Conservation (phyloP, 352 stramenopile genomes). For the Globisporangium rhizosaccharum region DNA sequence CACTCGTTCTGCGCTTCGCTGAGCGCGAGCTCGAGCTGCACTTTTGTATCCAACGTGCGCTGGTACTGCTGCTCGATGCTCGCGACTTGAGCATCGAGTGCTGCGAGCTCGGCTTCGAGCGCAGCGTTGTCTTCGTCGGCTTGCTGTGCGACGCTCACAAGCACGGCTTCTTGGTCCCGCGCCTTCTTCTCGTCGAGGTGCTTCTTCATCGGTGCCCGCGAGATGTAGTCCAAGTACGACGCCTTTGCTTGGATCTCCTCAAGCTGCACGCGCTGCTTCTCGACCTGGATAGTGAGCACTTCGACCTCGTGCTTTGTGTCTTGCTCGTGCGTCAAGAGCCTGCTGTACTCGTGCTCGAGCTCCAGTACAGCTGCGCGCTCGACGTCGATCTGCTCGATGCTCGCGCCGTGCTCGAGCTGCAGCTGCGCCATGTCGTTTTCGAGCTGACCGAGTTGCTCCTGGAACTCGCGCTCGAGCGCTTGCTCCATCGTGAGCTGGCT, state of each 20-base stretch:
- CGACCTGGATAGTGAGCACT: conserved; percentile 27
- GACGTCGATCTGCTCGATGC: conserved; percentile 31
- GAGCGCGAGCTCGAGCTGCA: conserved; percentile 14
- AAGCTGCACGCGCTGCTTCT: conserved; percentile 31
- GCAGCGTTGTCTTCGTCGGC: conserved; percentile 33
- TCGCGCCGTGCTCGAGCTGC: conserved; percentile 20
- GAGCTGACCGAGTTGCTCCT: conserved; percentile 21
- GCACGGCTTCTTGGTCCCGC: conserved; percentile 36
- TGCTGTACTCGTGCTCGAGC: conserved; percentile 47
- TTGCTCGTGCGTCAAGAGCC: conserved; percentile 37
- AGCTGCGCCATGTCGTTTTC: conserved; percentile 30
- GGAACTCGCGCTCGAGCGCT: conserved; percentile 34
- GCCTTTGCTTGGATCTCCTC: conserved; percentile 43
- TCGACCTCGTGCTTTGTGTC: conserved; percentile 40
- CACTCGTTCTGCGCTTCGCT: conserved; percentile 19
- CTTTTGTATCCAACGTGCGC: conserved; percentile 24
- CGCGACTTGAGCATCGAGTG: conserved; percentile 27
- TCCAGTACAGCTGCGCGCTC: conserved; percentile 30
- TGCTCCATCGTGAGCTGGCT: conserved; percentile 45
- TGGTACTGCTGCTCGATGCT: conserved; percentile 34
- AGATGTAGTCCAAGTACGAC: conserved; percentile 55
- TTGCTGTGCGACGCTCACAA: conserved; percentile 21
- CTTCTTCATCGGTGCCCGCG: conserved; percentile 43
- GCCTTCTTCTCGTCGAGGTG: conserved; percentile 62
- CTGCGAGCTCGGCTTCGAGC: conserved; percentile 36